These are phyloP conservation scores for Exobasidium cylindrosporum DNA, from an alignment of 1,284 basidiomycete species.

Conservation along the genomic window DNA sequence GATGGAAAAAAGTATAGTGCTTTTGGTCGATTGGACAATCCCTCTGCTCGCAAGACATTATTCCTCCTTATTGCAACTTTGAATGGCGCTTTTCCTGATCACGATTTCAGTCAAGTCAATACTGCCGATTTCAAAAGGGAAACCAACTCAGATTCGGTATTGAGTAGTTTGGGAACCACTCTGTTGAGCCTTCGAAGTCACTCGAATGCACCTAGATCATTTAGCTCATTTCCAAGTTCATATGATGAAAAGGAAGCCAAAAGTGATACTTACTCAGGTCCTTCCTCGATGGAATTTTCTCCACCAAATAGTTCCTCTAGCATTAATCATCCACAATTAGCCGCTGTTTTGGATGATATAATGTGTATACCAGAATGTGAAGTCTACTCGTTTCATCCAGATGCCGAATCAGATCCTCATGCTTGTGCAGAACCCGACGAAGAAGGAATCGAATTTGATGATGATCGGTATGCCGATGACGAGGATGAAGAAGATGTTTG, in stretches of 20 bases:
- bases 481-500: slow-evolving; percentile 13
- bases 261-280: slow-evolving; percentile 16
- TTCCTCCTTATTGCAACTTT: slow-evolving; percentile 93
- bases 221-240: slow-evolving; percentile 37
- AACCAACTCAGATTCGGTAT: slow-evolving; percentile 53
- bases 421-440: slow-evolving; percentile 61
- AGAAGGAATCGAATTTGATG: slow-evolving; percentile 58
- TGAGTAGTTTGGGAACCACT: slow-evolving; percentile 51
- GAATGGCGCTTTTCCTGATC: slow-evolving; percentile 94
- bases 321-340: slow-evolving; percentile 71
- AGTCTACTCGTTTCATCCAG: slow-evolving; percentile 90
- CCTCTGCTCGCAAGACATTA: slow-evolving; percentile 74
- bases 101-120: slow-evolving; percentile 90
- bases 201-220: slow-evolving; percentile 36
- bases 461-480: slow-evolving; percentile 37
- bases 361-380: slow-evolving; percentile 89
- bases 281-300: neutral
- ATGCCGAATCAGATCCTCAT: slow-evolving; percentile 92
- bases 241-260: slow-evolving; percentile 33
- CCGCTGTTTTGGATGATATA: slow-evolving; percentile 81
- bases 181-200: slow-evolving; percentile 45
- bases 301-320: neutral
- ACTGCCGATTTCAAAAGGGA: slow-evolving; percentile 78
- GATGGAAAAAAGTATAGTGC: slow-evolving; percentile 49
- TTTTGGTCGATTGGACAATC: slow-evolving; percentile 58